Conservation (phyloP, 2,329 filamentous ascomycete genomes). For the Atkinsonella texensis region DNA sequence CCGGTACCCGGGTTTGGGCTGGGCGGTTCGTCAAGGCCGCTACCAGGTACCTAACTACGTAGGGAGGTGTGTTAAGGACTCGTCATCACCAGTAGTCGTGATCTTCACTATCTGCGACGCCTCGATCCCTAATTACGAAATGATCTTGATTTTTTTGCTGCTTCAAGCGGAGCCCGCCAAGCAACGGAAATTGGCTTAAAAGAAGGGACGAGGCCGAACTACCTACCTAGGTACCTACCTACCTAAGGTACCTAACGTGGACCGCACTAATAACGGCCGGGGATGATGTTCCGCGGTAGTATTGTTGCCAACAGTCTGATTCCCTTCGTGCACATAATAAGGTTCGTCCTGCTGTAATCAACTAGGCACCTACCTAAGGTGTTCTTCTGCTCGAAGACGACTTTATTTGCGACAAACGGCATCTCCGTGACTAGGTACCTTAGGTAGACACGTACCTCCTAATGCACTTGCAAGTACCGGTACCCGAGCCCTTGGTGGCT, state of each 20-base stretch:
- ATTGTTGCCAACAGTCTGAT: neutral
- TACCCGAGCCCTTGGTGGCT: conserved; percentile 2
- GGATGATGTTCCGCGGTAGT: neutral
- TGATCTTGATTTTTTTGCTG: neutral
- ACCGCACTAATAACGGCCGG: too few relatives aligned
- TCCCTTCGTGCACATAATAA: neutral
- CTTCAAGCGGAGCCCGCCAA: neutral
- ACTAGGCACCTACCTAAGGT: too few relatives aligned
- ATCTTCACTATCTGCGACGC: neutral
- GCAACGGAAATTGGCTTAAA: neutral
- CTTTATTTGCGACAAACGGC: too few relatives aligned
- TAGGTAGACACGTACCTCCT: too few relatives aligned
- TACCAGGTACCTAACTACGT: neutral
- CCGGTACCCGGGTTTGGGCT: conserved; percentile 6
- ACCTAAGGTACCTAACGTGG: too few relatives aligned
- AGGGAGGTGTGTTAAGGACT: neutral
- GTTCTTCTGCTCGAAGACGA: too few relatives aligned
- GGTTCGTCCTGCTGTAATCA: too few relatives aligned
- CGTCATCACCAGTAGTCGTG: conserved; percentile 6
- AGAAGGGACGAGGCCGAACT: neutral
- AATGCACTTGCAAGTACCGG: neutral
- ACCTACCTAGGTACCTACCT: too few relatives aligned
- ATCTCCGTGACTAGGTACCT: too few relatives aligned
- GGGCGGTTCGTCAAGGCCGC: neutral
- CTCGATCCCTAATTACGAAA: neutral